These are phyloP conservation scores for Leucocoprinus birnbaumii DNA, from an alignment of 768 basidiomycete genomes.

Conservation along the genomic window DNA sequence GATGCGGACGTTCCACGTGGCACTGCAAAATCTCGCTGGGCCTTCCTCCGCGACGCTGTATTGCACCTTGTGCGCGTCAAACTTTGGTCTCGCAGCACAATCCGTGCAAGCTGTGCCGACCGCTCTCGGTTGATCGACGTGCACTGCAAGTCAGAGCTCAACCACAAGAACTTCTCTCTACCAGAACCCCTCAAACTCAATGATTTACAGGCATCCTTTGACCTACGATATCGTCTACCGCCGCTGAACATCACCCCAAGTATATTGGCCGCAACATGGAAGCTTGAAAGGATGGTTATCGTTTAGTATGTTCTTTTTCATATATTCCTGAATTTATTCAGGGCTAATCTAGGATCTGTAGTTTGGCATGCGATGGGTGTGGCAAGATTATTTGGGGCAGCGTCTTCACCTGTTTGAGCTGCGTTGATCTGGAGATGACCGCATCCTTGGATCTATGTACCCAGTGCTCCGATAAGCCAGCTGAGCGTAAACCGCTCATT, in stretches of 20 bases:
- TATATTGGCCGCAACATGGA: conserved; percentile 28
- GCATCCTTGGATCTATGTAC: conserved; percentile 11
- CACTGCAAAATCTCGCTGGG: no score
- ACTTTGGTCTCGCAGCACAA: no score
- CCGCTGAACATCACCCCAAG: conserved; percentile 33
- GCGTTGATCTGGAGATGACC: conserved; percentile 30
- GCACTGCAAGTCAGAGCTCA: no score
- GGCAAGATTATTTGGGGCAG: conserved; percentile 27
- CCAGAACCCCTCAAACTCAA: conserved; percentile 21
- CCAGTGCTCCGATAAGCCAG: conserved; percentile 1
- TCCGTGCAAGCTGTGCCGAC: no score
- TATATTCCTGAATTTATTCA: background rate
- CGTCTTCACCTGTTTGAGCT: conserved; percentile 28
- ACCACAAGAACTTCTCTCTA: no score
- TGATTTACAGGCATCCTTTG: conserved; percentile 27
- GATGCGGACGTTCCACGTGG: background rate
- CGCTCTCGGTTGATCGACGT: no score
- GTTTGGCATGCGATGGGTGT: conserved; percentile 32
- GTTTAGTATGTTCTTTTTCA: conserved; percentile 25
- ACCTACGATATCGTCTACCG: conserved; percentile 26
- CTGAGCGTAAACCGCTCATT: background rate
- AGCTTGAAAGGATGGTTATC: conserved; percentile 33
- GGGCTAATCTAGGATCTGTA: conserved; percentile 10
- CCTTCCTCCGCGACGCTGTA: no score
- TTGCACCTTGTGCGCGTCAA: no score